Base-by-base conservation (phyloP, 225 moss, liverwort and hornwort species). In the Pseudoscleropodium purum region DNA sequence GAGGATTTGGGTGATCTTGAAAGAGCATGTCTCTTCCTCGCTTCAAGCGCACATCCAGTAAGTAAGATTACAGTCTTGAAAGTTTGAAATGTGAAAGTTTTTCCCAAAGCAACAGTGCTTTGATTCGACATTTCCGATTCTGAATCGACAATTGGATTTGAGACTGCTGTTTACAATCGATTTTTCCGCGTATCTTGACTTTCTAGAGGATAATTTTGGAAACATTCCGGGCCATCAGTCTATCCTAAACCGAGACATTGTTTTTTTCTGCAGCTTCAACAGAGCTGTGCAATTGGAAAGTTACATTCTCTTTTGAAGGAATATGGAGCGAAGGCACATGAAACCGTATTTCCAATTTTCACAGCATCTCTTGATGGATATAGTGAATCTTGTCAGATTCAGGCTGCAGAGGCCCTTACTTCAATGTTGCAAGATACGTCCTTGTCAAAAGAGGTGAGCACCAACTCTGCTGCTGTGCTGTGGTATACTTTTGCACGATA, bases 1-100 rank as follows among this genome's bases (percentile, higher is more conserved):
- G 99, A 97, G 88, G 93, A 97, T 91, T 85, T 99, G 61, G 95
- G 94, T 75, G 99, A 99, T 88, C 94, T 97, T 69, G 97, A 99
- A 82, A 94, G 97, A 89, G 91, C 94, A 74, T 96, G 95, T 82
- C 95, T 99, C 33, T 99, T 96, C 92, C 95, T 99, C 68, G 93
- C 97, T 77, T 84, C 94, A 56, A 91, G 88, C 83, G 97, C 99
- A n/a, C 97, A 95, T 88, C 95, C 94, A 90, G 99, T 97, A 90
- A 72, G 86, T 82, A 36, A 54, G 54, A 77, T 36, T 36, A 81
- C 27, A 76, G n/a, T 39, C 36, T 84, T 30, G 25, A 80, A 64
- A 57, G n/a, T 79, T 65, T 86, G 90, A 63, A 75, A 57, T 86
- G 67, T 63, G 54, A 87, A 51, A 52, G 16, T 34, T 45, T 70